Conservation (phyloP, 805 yeast species). For the Hanseniaspora pseudoguilliermondii region DNA sequence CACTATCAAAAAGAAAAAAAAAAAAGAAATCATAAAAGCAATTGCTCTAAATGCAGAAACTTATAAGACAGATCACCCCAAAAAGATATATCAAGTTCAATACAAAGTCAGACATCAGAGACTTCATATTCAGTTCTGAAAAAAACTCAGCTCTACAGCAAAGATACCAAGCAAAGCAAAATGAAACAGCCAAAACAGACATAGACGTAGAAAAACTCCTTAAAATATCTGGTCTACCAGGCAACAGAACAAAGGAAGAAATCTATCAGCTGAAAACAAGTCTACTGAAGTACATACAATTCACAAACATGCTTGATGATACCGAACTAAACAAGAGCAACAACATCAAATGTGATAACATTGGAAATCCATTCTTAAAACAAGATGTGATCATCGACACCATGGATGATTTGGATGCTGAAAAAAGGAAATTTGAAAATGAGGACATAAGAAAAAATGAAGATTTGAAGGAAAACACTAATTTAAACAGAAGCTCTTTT, state of each 20-base stretch:
- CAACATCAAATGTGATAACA: slow-evolving; percentile 1
- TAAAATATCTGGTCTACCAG: slow-evolving; percentile 38
- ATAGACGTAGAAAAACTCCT: slow-evolving; percentile 26
- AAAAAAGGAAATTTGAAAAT: slow-evolving; percentile 4
- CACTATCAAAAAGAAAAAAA: neutral
- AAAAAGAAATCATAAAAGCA: neutral
- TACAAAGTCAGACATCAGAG: neutral
- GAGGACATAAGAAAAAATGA: neutral
- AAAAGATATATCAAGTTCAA: neutral
- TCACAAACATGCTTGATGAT: slow-evolving; percentile 35
- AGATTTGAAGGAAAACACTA: slow-evolving; percentile 2
- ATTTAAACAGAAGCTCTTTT: neutral
- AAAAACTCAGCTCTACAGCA: neutral
- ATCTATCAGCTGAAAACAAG: slow-evolving; percentile 25
- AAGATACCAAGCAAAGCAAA: neutral
- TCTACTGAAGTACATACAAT: slow-evolving; percentile 37
- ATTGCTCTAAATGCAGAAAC: slow-evolving; percentile 19
- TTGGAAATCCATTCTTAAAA: slow-evolving; percentile 8
- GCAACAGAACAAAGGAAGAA: slow-evolving; percentile 18
- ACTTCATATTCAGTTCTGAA: neutral
- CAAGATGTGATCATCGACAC: slow-evolving; percentile 5
- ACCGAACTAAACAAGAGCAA: slow-evolving; percentile 20
- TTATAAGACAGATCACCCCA: slow-evolving; percentile 5
- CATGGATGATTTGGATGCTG: neutral
- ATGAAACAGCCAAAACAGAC: neutral